Conservation (phyloP, 129 eudicot species). For the Cynara cardunculus region DNA sequence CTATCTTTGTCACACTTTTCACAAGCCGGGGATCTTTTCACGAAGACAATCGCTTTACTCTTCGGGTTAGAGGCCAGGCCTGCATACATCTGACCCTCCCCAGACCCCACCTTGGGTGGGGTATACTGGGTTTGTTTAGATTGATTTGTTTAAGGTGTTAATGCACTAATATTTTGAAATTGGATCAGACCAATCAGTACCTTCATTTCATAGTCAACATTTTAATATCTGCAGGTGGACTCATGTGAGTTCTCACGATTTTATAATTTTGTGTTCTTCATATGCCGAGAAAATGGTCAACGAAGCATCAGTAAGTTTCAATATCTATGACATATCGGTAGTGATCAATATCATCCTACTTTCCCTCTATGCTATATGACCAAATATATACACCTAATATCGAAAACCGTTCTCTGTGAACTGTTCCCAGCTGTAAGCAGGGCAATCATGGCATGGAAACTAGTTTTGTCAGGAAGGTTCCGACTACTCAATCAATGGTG, state of each 20-base stretch:
- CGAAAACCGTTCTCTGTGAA: neutral
- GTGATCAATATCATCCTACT: neutral
- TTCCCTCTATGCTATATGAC: neutral
- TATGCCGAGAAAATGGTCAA: constrained; percentile 95
- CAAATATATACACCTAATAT: neutral
- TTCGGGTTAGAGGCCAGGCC: neutral
- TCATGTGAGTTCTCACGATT: constrained; percentile 78
- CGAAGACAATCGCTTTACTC: neutral
- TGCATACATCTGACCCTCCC: neutral
- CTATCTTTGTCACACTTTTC: neutral
- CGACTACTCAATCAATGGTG: constrained; percentile 96
- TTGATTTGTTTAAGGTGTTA: neutral
- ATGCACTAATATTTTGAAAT: neutral
- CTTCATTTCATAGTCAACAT: neutral
- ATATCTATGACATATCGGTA: neutral
- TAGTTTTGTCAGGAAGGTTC: constrained; percentile 86
- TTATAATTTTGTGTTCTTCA: constrained; percentile 88
- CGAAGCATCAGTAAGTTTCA: constrained; percentile 76
- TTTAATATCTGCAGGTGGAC: constrained; percentile 51
- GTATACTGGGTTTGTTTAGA: neutral
- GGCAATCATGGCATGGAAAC: constrained; percentile 86
- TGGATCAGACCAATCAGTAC: neutral
- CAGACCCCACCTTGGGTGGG: neutral
- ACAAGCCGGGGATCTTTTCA: no score
- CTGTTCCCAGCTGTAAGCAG: constrained; percentile 71